Conservation (phyloP, 192 early-diverging fungal species). For the Umbelopsis sp. region DNA sequence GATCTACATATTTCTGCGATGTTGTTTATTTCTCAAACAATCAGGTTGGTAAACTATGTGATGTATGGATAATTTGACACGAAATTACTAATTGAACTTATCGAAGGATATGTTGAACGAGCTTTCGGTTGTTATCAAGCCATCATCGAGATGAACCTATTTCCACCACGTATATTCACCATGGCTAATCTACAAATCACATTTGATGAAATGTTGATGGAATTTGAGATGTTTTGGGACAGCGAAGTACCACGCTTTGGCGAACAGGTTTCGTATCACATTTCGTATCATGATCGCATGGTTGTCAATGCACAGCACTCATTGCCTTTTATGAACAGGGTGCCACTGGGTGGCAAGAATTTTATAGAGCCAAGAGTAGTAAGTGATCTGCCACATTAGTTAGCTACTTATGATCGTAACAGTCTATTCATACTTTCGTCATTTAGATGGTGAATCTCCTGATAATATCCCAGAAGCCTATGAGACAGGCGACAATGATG, state of each 20-base stretch:
- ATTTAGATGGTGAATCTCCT: neutral
- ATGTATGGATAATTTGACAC: neutral
- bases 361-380: constrained; percentile 34
- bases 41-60: constrained; percentile 41
- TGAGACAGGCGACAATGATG: constrained; percentile 29
- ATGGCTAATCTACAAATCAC: constrained; percentile 7
- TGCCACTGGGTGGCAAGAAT: constrained; percentile 52
- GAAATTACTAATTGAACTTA: neutral
- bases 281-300: neutral
- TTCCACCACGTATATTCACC: constrained; percentile 28
- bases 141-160: constrained; percentile 54
- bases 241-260: constrained; percentile 57
- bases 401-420: no score
- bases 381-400: constrained; percentile 2
- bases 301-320: constrained; percentile 1
- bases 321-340: constrained; percentile 22
- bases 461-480: neutral
- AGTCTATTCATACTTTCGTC: no score
- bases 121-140: constrained; percentile 54
- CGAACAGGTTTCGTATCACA: constrained; percentile 38
- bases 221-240: constrained; percentile 57
- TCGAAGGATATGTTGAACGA: constrained; percentile 53
- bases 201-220: constrained; percentile 41
- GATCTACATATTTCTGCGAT: constrained; percentile 51
- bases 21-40: constrained; percentile 56